Conservation (phyloP, 2,329 filamentous ascomycete genomes). For the Aspergillus sp. region DNA sequence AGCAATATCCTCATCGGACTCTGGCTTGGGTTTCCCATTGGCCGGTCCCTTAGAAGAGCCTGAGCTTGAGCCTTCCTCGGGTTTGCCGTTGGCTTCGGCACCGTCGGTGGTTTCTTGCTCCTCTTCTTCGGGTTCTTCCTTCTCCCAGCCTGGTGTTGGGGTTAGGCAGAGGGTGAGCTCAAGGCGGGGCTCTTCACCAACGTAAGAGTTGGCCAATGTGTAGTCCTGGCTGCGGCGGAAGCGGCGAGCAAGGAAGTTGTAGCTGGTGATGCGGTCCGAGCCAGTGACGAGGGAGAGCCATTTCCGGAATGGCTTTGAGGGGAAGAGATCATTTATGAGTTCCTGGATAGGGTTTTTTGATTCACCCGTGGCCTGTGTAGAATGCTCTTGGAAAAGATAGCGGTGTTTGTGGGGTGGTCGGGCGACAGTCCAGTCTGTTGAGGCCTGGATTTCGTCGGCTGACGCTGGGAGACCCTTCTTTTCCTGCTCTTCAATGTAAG, state of each 20-base stretch:
- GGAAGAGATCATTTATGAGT: slow-evolving; percentile 77
- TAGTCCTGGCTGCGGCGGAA: slow-evolving; percentile 90
- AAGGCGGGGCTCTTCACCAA: slow-evolving; percentile 67
- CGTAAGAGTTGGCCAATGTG: slow-evolving; percentile 84
- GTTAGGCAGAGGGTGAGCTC: slow-evolving; percentile 88
- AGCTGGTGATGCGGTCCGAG: slow-evolving; percentile 63
- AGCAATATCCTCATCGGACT: slow-evolving; percentile 39
- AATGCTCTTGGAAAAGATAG: slow-evolving; percentile 73
- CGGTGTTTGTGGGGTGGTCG: slow-evolving; percentile 93
- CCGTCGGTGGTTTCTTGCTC: slow-evolving; percentile 41
- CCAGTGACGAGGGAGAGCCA: slow-evolving; percentile 86
- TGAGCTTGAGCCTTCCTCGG: slow-evolving; percentile 16
- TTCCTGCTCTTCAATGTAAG: slow-evolving; percentile 69
- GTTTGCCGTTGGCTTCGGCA: slow-evolving; percentile 45
- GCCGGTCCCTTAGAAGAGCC: neutral
- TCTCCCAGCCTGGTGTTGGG: slow-evolving; percentile 81
- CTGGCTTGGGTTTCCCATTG: slow-evolving; percentile 18
- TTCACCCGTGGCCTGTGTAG: slow-evolving; percentile 28
- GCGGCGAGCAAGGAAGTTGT: slow-evolving; percentile 77
- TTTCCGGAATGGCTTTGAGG: slow-evolving; percentile 80
- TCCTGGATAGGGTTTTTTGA: slow-evolving; percentile 63
- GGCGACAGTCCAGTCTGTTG: slow-evolving; percentile 70
- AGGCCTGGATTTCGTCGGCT: slow-evolving; percentile 58
- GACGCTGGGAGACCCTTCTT: slow-evolving; percentile 42
- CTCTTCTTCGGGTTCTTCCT: slow-evolving; percentile 59